phyloP scores from a whole-genome alignment of 164 flowering plant species.

The Magnolia sinica region DNA sequence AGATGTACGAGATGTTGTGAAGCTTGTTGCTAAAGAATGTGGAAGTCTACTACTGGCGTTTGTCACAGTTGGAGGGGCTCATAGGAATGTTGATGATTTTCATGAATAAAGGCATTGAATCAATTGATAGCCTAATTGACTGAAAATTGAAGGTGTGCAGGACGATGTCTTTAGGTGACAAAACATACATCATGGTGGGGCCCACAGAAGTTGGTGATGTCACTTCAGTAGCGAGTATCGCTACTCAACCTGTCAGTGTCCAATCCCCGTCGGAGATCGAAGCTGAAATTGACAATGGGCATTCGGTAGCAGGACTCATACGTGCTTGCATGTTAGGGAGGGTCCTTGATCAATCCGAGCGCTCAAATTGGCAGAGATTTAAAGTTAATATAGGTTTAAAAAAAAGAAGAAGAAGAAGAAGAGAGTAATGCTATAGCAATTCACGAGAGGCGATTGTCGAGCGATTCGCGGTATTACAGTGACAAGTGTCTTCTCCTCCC shows the following conservation, averaged over 20 bases:
- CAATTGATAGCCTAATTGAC: neutral
- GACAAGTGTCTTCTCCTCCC: too few species aligned
- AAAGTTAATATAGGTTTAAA: too few species aligned
- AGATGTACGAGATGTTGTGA: neutral
- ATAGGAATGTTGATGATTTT: neutral
- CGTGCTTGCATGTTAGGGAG: neutral
- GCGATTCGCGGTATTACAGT: too few species aligned
- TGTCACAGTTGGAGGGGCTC: conserved; percentile 1
- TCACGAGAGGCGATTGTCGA: too few species aligned
- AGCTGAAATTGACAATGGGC: neutral
- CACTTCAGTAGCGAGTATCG: too few species aligned
- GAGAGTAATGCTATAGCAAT: too few species aligned
- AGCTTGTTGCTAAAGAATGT: neutral
- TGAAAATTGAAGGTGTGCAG: neutral
- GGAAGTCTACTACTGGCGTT: neutral
- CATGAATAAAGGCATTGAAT: neutral
- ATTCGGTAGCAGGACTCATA: neutral
- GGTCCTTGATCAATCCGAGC: neutral
- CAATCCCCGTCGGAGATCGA: too few species aligned
- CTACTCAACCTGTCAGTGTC: too few species aligned
- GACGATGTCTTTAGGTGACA: neutral
- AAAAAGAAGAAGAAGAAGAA: too few species aligned
- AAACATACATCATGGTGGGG: too few species aligned
- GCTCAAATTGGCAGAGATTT: too few species aligned
- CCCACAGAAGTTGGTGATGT: too few species aligned